Percentiles rank a stretch among this genome's conserved stretches.
phyloP scores from a whole-genome alignment of 768 basidiomycete species.

The Kwoniella mangroviensis region DNA sequence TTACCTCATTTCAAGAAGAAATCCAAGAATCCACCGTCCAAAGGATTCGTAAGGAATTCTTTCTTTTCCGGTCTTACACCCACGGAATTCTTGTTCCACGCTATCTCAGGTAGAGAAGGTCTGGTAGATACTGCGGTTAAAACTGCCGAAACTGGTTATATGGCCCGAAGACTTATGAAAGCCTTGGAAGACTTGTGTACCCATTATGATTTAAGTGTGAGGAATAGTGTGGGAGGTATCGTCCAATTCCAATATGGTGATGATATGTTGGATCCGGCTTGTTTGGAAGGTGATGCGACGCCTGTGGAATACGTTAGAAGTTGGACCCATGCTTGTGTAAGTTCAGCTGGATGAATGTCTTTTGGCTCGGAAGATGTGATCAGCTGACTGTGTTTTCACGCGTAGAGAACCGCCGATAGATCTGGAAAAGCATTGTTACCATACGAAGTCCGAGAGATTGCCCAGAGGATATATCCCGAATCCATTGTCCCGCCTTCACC shows the following conservation, averaged over 20 bases:
- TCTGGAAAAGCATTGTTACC: conserved; percentile 74
- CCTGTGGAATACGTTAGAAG: conserved; percentile 88
- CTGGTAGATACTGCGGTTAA: conserved; percentile 99
- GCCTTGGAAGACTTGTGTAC: conserved; percentile 95
- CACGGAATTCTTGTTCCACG: conserved; percentile 98
- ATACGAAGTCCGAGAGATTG: conserved; percentile 78
- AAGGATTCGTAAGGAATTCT: conserved; percentile 96
- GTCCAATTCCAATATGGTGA: conserved; percentile 98
- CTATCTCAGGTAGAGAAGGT: conserved; percentile 97
- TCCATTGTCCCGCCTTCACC: conserved; percentile 17
- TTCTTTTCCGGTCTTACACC: conserved; percentile 91
- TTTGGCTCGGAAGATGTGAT: not conserved
- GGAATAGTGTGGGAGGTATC: conserved; percentile 90
- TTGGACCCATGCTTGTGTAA: conserved; percentile 80
- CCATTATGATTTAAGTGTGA: conserved; percentile 92
- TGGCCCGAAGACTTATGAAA: conserved; percentile 99
- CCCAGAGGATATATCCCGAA: conserved; percentile 55
- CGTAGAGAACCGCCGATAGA: conserved; percentile 69
- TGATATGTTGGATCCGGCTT: conserved; percentile 95
- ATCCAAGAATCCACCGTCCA: conserved; percentile 91
- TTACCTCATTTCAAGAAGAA: conserved; percentile 99
- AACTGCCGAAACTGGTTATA: conserved; percentile 99
- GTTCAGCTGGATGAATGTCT: conserved; percentile 26
- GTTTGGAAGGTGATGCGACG: conserved; percentile 91
- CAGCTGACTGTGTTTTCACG: not conserved